phyloP scores from a whole-genome alignment of 345 rosid genomes.

The Heritiera littoralis region DNA sequence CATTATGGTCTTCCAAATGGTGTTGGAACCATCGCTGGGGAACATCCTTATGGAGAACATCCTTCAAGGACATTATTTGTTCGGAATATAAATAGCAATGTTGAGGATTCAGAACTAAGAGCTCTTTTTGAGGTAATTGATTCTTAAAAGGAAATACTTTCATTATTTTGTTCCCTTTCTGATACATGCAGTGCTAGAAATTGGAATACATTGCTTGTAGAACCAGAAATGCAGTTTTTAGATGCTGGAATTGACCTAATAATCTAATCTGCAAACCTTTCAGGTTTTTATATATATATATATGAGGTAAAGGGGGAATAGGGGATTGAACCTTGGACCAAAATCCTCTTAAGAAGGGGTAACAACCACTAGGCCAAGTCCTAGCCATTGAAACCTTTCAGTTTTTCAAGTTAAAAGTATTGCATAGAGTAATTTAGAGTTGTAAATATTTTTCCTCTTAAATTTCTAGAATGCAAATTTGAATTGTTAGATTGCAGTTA shows the following conservation, averaged over 20 bases:
- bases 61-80: conserved; percentile 83
- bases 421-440: not conserved
- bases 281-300: not conserved
- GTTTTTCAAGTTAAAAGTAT: not conserved
- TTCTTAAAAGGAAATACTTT: conserved; percentile 9
- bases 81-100: conserved; percentile 71
- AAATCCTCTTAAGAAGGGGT: no score
- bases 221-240: conserved; percentile 9
- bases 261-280: not conserved
- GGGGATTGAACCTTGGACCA: no score
- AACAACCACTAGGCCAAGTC: no score
- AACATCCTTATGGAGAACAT: conserved; percentile 80
- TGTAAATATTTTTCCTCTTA: not conserved
- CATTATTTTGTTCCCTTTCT: not conserved
- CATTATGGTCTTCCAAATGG: conserved; percentile 54
- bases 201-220: not conserved
- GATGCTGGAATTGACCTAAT: not conserved
- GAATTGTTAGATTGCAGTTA: not conserved
- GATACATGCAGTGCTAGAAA: not conserved
- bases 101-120: conserved; percentile 64
- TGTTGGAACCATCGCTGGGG: conserved; percentile 66
- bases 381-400: not conserved
- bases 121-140: conserved; percentile 62
- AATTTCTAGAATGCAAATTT: not conserved
- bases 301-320: no score